phyloP scores from a whole-genome alignment of 2,329 filamentous ascomycete genomes.

The Plectosphaerella plurivora region DNA sequence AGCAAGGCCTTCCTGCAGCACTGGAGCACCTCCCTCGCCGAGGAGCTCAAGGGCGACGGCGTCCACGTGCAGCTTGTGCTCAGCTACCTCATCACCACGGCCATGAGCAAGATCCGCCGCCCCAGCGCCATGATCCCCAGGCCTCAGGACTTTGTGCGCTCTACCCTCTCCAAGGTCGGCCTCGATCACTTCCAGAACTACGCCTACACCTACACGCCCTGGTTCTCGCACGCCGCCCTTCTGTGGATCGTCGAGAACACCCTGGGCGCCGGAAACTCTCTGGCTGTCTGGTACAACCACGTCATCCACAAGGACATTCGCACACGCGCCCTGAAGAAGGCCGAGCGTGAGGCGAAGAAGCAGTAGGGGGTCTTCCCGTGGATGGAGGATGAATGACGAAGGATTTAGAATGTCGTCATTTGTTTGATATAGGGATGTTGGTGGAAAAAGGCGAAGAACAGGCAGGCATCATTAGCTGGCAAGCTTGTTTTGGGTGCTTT shows the following conservation, averaged over 20 bases:
- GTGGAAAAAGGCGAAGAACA: neutral
- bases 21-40: constrained; percentile 83
- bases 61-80: constrained; percentile 89
- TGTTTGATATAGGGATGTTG: neutral
- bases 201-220: constrained; percentile 83
- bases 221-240: constrained; percentile 87
- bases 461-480: no score
- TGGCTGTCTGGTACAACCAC: constrained; percentile 47
- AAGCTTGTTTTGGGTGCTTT: neutral
- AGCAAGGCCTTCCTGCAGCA: constrained; percentile 98
- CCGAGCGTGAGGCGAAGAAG: constrained; percentile 76
- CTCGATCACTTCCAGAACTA: constrained; percentile 74
- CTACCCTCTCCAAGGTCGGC: constrained; percentile 77
- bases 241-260: constrained; percentile 71
- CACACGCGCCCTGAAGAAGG: constrained; percentile 76
- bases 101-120: constrained; percentile 93
- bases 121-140: constrained; percentile 74
- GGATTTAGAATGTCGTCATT: neutral
- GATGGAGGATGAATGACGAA: neutral
- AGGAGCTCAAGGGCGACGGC: constrained; percentile 75
- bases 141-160: constrained; percentile 75
- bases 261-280: constrained; percentile 41
- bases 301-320: constrained; percentile 81
- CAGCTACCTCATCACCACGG: constrained; percentile 88
- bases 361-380: constrained; percentile 4